These are phyloP conservation scores for Irineochytrium annulatum DNA, from an alignment of 192 early-diverging fungal genomes.

Conservation along the genomic window DNA sequence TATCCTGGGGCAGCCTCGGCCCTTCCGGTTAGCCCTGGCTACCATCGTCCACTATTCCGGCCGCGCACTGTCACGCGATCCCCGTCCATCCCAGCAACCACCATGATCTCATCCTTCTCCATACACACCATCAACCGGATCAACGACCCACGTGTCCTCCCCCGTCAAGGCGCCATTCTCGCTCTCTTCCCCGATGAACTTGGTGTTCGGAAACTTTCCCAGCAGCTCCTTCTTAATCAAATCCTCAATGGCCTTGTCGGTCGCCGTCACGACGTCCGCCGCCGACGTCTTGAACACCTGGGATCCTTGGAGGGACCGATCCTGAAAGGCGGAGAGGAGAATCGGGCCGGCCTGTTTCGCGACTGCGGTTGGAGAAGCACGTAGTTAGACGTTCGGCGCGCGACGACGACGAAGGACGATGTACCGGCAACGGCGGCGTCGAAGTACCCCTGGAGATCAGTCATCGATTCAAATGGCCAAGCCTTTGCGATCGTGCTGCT, in stretches of 20 bases:
- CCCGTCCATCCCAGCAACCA: background rate
- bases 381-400: too few relatives aligned
- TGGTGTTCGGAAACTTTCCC: conserved; percentile 59
- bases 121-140: conserved; percentile 64
- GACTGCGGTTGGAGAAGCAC: too few relatives aligned
- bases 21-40: too few relatives aligned
- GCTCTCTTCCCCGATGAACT: conserved; percentile 69
- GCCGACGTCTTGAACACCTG: conserved; percentile 25
- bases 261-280: conserved; percentile 80
- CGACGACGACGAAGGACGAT: too few relatives aligned
- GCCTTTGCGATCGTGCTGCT: too few relatives aligned
- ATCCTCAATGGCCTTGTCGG: conserved; percentile 77
- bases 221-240: conserved; percentile 61
- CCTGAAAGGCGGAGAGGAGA: conserved; percentile 10
- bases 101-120: background rate
- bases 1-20: background rate
- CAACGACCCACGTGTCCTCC: conserved; percentile 85
- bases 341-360: conserved; percentile 11
- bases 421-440: too few relatives aligned
- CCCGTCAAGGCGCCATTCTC: conserved; percentile 50
- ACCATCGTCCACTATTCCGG: too few relatives aligned
- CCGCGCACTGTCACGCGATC: too few relatives aligned
- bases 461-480: too few relatives aligned
- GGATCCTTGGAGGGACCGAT: conserved; percentile 10
- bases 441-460: too few relatives aligned